Percentiles rank a stretch among this genome's conserved stretches.
Evolutionary conservation across 2,329 filamentous ascomycete species (phyloP).

Genomic region (Chalara sp.): DNA sequence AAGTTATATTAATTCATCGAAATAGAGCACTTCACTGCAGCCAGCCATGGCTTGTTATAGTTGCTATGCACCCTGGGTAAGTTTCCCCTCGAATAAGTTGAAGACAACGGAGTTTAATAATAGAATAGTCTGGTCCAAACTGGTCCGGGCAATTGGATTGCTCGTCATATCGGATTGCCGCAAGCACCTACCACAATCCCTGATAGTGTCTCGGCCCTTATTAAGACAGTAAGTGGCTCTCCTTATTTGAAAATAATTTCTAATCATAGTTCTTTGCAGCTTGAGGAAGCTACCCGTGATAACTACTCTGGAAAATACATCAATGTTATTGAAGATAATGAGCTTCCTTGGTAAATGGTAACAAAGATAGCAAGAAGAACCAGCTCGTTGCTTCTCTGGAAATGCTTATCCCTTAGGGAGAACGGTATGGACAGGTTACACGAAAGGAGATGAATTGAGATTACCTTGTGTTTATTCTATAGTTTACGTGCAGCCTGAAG

Average conservation of each 20-base stretch:
- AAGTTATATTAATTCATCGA: background rate
- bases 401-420: no score
- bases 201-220: background rate
- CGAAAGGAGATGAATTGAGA: no score
- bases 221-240: background rate
- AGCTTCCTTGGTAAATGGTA: background rate
- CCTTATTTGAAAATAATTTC: background rate
- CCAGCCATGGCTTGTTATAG: background rate
- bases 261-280: background rate
- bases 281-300: background rate
- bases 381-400: background rate
- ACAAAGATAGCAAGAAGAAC: background rate
- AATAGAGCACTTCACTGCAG: background rate
- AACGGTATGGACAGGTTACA: no score
- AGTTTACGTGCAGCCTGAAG: no score
- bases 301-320: background rate
- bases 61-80: background rate
- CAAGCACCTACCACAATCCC: background rate
- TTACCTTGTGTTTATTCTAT: no score
- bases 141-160: background rate
- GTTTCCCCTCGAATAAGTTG: background rate
- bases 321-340: background rate
- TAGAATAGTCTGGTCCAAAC: background rate
- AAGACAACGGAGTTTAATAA: background rate
- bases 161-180: background rate